phyloP scores from a whole-genome alignment of 2,329 filamentous ascomycete genomes.

The Dactylonectria estremocensis region DNA sequence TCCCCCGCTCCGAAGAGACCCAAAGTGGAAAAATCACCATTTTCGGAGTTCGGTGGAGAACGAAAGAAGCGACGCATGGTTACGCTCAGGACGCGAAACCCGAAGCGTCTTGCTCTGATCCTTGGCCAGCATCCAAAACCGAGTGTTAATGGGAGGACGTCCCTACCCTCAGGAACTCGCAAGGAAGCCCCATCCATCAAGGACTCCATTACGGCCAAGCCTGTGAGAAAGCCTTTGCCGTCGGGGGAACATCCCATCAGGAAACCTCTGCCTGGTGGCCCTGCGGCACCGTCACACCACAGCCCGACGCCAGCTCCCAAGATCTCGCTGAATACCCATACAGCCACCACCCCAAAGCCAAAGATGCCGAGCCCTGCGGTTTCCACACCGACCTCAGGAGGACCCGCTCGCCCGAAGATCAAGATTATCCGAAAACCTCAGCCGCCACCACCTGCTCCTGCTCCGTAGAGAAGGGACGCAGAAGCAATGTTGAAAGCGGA shows the following conservation, averaged over 20 bases:
- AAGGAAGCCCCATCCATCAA: slow-evolving; percentile 47
- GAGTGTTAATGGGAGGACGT: slow-evolving; percentile 47
- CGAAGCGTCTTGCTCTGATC: slow-evolving; percentile 54
- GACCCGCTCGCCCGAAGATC: slow-evolving; percentile 53
- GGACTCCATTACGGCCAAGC: slow-evolving; percentile 53
- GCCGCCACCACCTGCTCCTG: slow-evolving; percentile 44
- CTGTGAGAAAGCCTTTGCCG: slow-evolving; percentile 56
- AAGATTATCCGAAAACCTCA: slow-evolving; percentile 57
- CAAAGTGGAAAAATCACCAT: slow-evolving; percentile 53
- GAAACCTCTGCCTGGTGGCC: slow-evolving; percentile 53
- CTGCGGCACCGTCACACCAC: slow-evolving; percentile 42
- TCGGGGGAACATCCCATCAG: slow-evolving; percentile 46
- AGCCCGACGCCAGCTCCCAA: slow-evolving; percentile 46
- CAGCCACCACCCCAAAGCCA: slow-evolving; percentile 39
- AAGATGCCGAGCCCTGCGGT: slow-evolving; percentile 46
- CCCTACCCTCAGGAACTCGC: slow-evolving; percentile 51
- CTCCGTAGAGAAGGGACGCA: slow-evolving; percentile 35
- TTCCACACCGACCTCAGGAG: slow-evolving; percentile 42
- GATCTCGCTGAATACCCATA: slow-evolving; percentile 43
- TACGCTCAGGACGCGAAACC: slow-evolving; percentile 54
- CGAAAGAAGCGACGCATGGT: slow-evolving; percentile 55
- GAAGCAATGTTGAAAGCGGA: neutral
- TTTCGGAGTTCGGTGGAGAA: slow-evolving; percentile 39
- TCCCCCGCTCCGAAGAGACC: slow-evolving; percentile 57
- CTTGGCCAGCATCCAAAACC: slow-evolving; percentile 49